A percentile compares a stretch with the other conserved stretches of the same genome.
These are phyloP conservation scores for Trifolium pratense DNA, from an alignment of 306 rosid genomes.

Conservation along the genomic window DNA sequence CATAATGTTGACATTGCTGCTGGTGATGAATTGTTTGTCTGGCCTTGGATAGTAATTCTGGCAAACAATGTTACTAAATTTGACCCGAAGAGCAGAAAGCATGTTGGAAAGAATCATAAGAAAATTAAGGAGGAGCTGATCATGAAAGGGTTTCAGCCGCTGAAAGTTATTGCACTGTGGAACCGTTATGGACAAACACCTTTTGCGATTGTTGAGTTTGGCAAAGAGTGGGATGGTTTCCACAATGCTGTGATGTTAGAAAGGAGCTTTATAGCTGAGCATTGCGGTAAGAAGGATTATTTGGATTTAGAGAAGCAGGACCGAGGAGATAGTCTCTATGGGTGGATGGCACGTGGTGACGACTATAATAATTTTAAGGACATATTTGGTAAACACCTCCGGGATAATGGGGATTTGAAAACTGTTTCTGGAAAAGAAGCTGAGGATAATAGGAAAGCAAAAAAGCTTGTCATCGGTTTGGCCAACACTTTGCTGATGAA, in stretches of 20 bases:
- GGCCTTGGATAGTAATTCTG: slow-evolving; percentile 73
- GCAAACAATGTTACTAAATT: slow-evolving; percentile 65
- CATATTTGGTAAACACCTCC: slow-evolving; percentile 45
- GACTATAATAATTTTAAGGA: slow-evolving; percentile 38
- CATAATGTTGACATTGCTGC: background rate
- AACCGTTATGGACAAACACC: slow-evolving; percentile 66
- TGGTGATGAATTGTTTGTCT: slow-evolving; percentile 59
- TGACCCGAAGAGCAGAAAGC: slow-evolving; percentile 47
- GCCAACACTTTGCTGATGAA: slow-evolving; percentile 53
- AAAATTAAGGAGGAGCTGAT: slow-evolving; percentile 62
- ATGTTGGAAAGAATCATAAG: slow-evolving; percentile 67
- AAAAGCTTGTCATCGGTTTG: slow-evolving; percentile 59
- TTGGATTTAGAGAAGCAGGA: background rate
- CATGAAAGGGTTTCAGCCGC: slow-evolving; percentile 69
- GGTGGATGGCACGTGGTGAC: slow-evolving; percentile 64
- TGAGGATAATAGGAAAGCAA: slow-evolving; percentile 45
- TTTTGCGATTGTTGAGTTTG: slow-evolving; percentile 69
- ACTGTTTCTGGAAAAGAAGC: slow-evolving; percentile 54
- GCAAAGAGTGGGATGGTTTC: slow-evolving; percentile 75
- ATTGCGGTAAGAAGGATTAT: slow-evolving; percentile 64
- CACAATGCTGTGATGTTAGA: slow-evolving; percentile 66
- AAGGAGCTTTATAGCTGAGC: slow-evolving; percentile 55
- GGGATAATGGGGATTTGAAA: slow-evolving; percentile 47
- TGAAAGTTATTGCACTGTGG: slow-evolving; percentile 75
- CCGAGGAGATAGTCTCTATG: slow-evolving; percentile 55